Evolutionary conservation across 2,329 filamentous ascomycete genomes (phyloP), one percentile per base, ranked within the genome.

Genomic region (Talaromyces sp.): DNA sequence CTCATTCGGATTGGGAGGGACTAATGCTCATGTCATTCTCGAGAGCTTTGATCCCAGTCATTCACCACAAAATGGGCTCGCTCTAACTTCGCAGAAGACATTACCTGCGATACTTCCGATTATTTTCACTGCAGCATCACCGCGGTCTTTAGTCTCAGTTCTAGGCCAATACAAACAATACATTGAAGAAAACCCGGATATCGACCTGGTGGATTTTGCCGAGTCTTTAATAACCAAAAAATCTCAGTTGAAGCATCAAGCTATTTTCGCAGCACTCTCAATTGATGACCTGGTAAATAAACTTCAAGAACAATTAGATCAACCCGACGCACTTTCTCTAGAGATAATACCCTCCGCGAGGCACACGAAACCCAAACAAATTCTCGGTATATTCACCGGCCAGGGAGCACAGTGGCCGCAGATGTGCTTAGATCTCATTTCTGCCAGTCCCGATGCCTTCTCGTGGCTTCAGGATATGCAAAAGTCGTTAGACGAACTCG

Each of bases 201-300:
- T 70, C 0, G 80, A 81, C 0, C 67, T 87, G 2, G 74, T 80
- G 1, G 75, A 83, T 60, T 72, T 88, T 2, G 81, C 85, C 0
- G 88, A 87, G 72, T 85, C 74, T 75, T 54, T 72, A 74, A 65
- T 68, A 60, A 7, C 35, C 11, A 52, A 41, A n/a, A 27, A 41
- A 17, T 48, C 32, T 26, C 14, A 19, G 27, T 26, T 32, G 17
- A 26, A 32, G 7, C 17, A 54, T 29, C 51, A 27, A 27, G 19
- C n/a, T 5, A 21, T 19, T 31, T 50, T 50, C 10, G 12, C 19
- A 6, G 43, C 43, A 7, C 3, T 26, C 10, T 35, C n/a, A 14
- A 6, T 17, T 9, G 4, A 14, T 11, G 38, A 48, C 12, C 17
- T 29, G 14, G 19, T 52, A 67, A 70, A 12, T 21, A 54, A 56